Evolutionary conservation across 257 asterid species (phyloP), one percentile per base, ranked within the genome.

Genomic region (Jaltomata sinuosa): DNA sequence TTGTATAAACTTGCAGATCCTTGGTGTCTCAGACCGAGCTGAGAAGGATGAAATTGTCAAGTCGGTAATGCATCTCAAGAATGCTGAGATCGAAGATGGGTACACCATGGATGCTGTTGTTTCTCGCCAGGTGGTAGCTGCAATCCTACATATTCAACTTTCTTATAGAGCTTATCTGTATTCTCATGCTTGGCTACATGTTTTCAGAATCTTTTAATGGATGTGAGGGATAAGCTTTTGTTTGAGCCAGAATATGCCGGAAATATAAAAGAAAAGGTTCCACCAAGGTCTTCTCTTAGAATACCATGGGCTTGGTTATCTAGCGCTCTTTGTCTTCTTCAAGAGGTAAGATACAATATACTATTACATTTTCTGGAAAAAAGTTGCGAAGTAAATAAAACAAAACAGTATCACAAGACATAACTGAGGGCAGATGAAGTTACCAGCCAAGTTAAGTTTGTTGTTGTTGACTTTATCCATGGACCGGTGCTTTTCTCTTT

Each of bases 1-100:
- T 49, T 16, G 54, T 86, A 65, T 84, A 62, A 86, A 82, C 67
- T 83, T 87, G 86, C 95, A 97, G 99, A 86, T 97, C 87, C 92
- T 97, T 81, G 99, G 99, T 50, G 90, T 95, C 86, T 88, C 94
- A 90, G 92, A 89, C 88, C 90, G 88, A 85, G 97, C 97, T 29
- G 99, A 95, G 94, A 95, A 95, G 90, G 99, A 97, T 92, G 99
- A 94, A 88, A 93, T 97, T 80, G 99, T 94, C 36, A 97, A 95
- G 87, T 88, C 99, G 11, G 99, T 87, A 68, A 97, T 91, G 94
- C 94, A 93, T 89, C 92, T 97, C 31, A 95, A 78, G 87, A 93
- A 92, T 87, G 93, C 94, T 38, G 98, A 97, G 89, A 88, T 95
- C 69, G 99, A 97, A 87, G 99, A 95, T 89, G 99, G 99, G 38